Base-by-base conservation (phyloP, 192 early-diverging fungal genomes). In the Entomortierella chlamydospora region DNA sequence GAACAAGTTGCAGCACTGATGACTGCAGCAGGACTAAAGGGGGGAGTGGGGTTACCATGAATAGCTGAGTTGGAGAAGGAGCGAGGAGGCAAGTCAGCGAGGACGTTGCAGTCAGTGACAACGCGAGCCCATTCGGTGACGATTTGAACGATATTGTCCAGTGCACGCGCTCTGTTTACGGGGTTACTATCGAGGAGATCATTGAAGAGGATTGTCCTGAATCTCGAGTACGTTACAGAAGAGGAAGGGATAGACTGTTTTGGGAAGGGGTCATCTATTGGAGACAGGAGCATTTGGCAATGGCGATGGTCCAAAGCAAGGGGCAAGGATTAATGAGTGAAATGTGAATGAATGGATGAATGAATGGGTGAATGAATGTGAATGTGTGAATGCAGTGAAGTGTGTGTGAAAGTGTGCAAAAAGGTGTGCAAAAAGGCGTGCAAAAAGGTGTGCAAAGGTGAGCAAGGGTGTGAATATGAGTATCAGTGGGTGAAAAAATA, bases 111-210 rank as follows among this genome's bases (percentile, higher is more conserved):
- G 62, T 79, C 76, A n/a, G 76, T 79, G 26, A 79, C 76, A 25
- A 79, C 63, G 51, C 68, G 76, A 22, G 76, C 76, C 76, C 76
- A 79, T 60, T 79, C 60, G 15, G 62, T 65, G 30, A 79, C 76
- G 63, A 79, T 66, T 63, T 79, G 76, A 22, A 79, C 76, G 41
- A 79, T 79, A 68, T 79, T 79, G 61, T 79, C 76, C 57, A 79
- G 63, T 1, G 76, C 76, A 17, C 68, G 76, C 18, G 76, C 68
- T 15, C 76, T 58, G 63, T 70, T 79, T 25, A 30, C 29, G 15
- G 68, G 68, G 28, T 79, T 66, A 37, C 50, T 56, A 52, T 79
- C 76, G 34, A 79, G 58, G 51, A 79, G 76, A 47, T 79, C 76
- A 52, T 79, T 64, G 43, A 79, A 79, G 68, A 79, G 76, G n/a